Evolutionary conservation across 495 filamentous ascomycete species (phyloP).

Genomic region (Aspergillus sparsus): DNA sequence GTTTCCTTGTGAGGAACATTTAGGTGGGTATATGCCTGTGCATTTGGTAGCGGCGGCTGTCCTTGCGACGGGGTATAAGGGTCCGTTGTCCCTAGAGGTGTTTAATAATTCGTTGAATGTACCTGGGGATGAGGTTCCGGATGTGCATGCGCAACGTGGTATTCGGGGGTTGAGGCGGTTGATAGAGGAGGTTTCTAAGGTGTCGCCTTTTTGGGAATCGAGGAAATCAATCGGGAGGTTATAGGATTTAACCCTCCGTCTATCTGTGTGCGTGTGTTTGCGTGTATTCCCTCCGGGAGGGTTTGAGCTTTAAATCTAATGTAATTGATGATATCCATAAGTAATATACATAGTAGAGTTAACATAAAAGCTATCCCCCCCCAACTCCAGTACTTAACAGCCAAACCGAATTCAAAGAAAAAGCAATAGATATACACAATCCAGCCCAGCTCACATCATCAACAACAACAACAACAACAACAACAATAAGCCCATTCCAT

Average conservation of each 20-base stretch:
- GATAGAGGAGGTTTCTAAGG: constrained; percentile 10
- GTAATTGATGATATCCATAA: no score
- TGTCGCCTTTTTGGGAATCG: constrained; percentile 31
- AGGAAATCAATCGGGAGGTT: background rate
- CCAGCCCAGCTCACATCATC: no score
- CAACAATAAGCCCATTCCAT: no score
- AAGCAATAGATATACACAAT: no score
- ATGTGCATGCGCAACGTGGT: constrained; percentile 30
- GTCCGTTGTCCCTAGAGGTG: constrained; percentile 66
- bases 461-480: no score
- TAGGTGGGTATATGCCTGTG: constrained; percentile 63
- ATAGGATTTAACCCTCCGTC: background rate
- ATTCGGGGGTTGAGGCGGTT: constrained; percentile 24
- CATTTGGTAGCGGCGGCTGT: constrained; percentile 62
- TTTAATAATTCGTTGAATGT: constrained; percentile 45
- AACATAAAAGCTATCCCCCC: no score
- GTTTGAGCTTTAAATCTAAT: no score
- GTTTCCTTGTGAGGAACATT: constrained; percentile 50
- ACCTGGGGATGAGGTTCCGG: constrained; percentile 21
- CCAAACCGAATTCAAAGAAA: no score
- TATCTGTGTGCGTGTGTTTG: no score
- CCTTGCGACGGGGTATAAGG: constrained; percentile 60
- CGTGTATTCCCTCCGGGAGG: no score
- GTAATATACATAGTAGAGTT: no score
- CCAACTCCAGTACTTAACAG: no score